Percentiles rank a stretch among this genome's conserved stretches.
phyloP scores from a whole-genome alignment of 768 basidiomycete genomes.

The Hygrophorus russula region DNA sequence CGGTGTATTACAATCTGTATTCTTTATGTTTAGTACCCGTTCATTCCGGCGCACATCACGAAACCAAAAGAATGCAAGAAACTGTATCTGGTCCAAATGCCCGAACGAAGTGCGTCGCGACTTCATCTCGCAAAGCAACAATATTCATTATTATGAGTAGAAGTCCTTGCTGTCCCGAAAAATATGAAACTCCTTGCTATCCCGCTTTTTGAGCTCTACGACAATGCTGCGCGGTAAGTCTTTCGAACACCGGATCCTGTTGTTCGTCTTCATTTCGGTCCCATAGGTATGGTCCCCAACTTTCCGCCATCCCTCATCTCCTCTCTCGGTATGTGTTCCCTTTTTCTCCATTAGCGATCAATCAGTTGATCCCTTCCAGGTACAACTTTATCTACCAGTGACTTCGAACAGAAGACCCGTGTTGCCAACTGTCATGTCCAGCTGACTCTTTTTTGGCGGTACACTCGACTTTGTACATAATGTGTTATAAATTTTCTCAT shows the following conservation, averaged over 20 bases:
- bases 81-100: slow-evolving; percentile 90
- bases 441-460: not conserved
- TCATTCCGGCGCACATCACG: slow-evolving; percentile 90
- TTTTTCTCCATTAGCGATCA: slow-evolving; percentile 25
- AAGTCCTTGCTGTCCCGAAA: slow-evolving; percentile 92
- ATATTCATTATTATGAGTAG: slow-evolving; percentile 27
- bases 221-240: slow-evolving; percentile 79
- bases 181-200: slow-evolving; percentile 99
- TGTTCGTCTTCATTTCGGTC: not conserved
- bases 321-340: slow-evolving; percentile 54
- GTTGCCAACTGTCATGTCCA: not conserved
- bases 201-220: slow-evolving; percentile 94
- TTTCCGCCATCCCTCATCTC: slow-evolving; percentile 88
- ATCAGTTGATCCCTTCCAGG: slow-evolving; percentile 57
- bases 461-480: too few species aligned
- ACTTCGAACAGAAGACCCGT: not conserved
- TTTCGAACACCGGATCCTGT: not conserved
- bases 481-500: too few species aligned
- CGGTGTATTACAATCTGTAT: not conserved
- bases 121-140: not conserved
- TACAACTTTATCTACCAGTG: slow-evolving; percentile 78
- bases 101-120: slow-evolving; percentile 67
- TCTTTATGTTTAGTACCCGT: slow-evolving; percentile 59
- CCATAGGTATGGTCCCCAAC: slow-evolving; percentile 76
- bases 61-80: slow-evolving; percentile 99